Percentiles rank a stretch among this genome's conserved stretches.
Conservation (phyloP, 306 rosid genomes). For the Citrullus mucosospermus region DNA sequence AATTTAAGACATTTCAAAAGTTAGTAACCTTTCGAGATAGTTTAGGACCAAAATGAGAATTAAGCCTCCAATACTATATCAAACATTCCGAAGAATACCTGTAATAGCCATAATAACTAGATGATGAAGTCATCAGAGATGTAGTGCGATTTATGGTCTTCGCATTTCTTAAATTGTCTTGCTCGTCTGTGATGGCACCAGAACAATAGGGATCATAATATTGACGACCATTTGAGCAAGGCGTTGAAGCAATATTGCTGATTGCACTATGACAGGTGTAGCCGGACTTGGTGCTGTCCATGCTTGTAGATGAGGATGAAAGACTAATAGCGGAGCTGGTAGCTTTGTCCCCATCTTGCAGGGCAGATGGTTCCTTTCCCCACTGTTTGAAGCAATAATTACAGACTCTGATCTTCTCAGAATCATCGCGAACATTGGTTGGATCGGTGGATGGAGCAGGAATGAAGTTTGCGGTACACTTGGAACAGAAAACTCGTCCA, state of each 20-base stretch:
- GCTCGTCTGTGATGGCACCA: conserved; percentile 25
- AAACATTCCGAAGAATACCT: not conserved
- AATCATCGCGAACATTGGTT: conserved; percentile 35
- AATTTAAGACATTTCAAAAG: too few species aligned
- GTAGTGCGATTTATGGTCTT: conserved; percentile 11
- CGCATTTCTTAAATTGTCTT: conserved; percentile 22
- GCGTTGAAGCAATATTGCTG: conserved; percentile 54
- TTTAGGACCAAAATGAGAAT: not conserved
- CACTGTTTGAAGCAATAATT: conserved; percentile 80
- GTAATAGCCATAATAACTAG: not conserved
- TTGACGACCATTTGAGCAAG: conserved; percentile 39
- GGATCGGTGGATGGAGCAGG: conserved; percentile 42
- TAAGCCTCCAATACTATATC: not conserved
- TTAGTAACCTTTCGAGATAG: too few species aligned
- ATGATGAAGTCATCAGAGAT: not conserved
- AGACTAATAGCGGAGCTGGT: conserved; percentile 38
- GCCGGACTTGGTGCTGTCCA: conserved; percentile 47
- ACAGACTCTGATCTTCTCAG: conserved; percentile 77
- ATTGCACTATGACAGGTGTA: conserved; percentile 38
- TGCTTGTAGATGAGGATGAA: conserved; percentile 49
- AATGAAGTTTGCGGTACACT: conserved; percentile 64
- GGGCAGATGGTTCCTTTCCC: conserved; percentile 38
- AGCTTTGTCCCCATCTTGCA: conserved; percentile 25
- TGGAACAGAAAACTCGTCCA: conserved; percentile 82
- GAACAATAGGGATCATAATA: conserved; percentile 36